A percentile compares a stretch with the other conserved stretches of the same genome.
Conservation (phyloP, 192 early-diverging fungal genomes). For the Pilaira anomala region DNA sequence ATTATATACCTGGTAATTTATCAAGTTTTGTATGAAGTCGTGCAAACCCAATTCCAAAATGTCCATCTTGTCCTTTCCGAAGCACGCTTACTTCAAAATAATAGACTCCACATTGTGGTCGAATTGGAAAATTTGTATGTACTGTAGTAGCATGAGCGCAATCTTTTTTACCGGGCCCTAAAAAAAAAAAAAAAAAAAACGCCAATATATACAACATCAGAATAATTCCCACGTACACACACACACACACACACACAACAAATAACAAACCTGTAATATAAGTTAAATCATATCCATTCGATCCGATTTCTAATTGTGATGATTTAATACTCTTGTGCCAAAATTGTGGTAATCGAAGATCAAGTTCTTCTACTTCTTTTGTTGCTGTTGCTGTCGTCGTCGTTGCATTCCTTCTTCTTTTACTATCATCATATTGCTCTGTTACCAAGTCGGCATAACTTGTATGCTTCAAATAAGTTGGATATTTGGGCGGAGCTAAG, state of each 20-base stretch:
- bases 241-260: conserved; percentile 13
- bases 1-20: conserved; percentile 71
- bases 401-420: too few species aligned
- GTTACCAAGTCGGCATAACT: conserved; percentile 24
- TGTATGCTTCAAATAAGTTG: conserved; percentile 26
- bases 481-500: conserved; percentile 24
- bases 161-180: conserved; percentile 69
- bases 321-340: conserved; percentile 65
- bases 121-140: conserved; percentile 77
- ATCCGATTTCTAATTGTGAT: conserved; percentile 42
- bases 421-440: conserved; percentile 15
- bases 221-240: conserved; percentile 25
- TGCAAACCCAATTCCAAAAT: conserved; percentile 86
- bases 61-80: conserved; percentile 86
- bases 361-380: conserved; percentile 12
- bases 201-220: too few species aligned
- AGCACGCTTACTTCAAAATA: conserved; percentile 89
- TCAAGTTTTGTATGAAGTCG: conserved; percentile 42
- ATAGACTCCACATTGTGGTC: conserved; percentile 80
- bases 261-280: conserved; percentile 35
- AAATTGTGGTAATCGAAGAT: conserved; percentile 47
- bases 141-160: conserved; percentile 74
- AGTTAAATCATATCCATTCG: conserved; percentile 38
- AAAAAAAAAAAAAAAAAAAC: too few species aligned
- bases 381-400: too few species aligned